These are phyloP conservation scores for Theileria orientalis DNA, from an alignment of 169 alveolate species.

Conservation along the genomic window DNA sequence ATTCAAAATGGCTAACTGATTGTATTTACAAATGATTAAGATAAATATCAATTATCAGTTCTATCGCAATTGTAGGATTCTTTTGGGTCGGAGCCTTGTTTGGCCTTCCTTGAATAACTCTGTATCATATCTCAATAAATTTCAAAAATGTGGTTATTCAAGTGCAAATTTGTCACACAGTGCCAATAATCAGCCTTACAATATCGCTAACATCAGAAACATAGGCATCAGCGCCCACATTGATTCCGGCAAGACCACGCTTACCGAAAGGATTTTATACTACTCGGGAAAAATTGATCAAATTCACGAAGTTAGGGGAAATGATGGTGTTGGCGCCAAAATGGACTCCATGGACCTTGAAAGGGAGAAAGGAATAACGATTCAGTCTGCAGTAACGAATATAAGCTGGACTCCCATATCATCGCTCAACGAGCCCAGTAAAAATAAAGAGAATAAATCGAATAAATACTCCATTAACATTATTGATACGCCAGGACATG, in stretches of 20 bases:
- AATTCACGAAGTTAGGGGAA: conserved; percentile 94
- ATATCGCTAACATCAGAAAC: conserved; percentile 79
- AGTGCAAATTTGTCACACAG: too few relatives aligned
- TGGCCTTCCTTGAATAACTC: too few relatives aligned
- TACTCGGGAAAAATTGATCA: conserved; percentile 87
- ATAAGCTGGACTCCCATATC: conserved; percentile 82
- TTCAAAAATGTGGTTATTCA: too few relatives aligned
- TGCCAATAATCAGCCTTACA: too few relatives aligned
- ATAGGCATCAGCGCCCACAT: conserved; percentile 97
- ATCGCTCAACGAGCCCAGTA: neutral
- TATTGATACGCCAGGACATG: conserved; percentile 99
- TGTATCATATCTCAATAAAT: too few relatives aligned
- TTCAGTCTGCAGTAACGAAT: conserved; percentile 93
- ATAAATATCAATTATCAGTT: too few relatives aligned
- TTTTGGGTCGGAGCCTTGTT: too few relatives aligned
- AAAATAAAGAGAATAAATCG: too few relatives aligned
- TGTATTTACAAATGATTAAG: too few relatives aligned
- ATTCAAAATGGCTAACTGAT: too few relatives aligned
- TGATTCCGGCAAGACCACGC: conserved; percentile 97
- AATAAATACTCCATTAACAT: conserved; percentile 86
- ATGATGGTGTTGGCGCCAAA: conserved; percentile 95
- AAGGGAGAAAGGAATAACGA: conserved; percentile 95
- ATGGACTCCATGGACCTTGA: conserved; percentile 98
- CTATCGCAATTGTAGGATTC: too few relatives aligned
- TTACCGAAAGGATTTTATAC: conserved; percentile 88